These are phyloP conservation scores for Torulaspora indica DNA, from an alignment of 805 yeast genomes.

Conservation along the genomic window DNA sequence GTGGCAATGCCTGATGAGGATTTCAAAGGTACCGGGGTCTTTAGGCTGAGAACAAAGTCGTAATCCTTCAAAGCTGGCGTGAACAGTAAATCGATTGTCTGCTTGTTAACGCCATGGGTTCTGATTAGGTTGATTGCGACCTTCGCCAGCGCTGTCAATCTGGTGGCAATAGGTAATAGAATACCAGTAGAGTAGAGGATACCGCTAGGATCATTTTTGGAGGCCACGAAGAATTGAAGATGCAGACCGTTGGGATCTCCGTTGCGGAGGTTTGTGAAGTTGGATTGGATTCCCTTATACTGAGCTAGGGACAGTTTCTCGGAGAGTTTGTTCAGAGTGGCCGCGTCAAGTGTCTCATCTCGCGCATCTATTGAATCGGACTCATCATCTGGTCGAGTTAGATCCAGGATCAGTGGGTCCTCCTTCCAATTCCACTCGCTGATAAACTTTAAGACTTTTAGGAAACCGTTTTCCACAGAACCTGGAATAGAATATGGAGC, in stretches of 20 bases:
- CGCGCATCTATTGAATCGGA: constrained; percentile 34
- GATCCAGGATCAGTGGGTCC: constrained; percentile 74
- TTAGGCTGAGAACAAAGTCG: constrained; percentile 68
- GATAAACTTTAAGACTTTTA: constrained; percentile 64
- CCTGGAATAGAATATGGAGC: constrained; percentile 81
- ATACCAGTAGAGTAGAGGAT: constrained; percentile 67
- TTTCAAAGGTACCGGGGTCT: constrained; percentile 41
- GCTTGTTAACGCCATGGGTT: constrained; percentile 41
- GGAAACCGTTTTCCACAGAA: constrained; percentile 74
- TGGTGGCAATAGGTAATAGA: constrained; percentile 72
- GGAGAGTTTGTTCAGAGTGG: constrained; percentile 44
- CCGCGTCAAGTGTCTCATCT: constrained; percentile 32
- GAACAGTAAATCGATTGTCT: constrained; percentile 54
- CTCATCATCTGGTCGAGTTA: constrained; percentile 48
- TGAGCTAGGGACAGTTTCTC: constrained; percentile 60
- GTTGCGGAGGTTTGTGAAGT: constrained; percentile 64
- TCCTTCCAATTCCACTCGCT: constrained; percentile 94
- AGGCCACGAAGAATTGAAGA: constrained; percentile 76
- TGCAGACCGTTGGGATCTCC: constrained; percentile 78
- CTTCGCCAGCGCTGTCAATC: constrained; percentile 82
- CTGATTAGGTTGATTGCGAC: constrained; percentile 59
- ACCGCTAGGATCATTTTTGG: constrained; percentile 84
- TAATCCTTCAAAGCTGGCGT: constrained; percentile 81
- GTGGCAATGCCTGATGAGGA: constrained; percentile 54
- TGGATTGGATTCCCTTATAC: constrained; percentile 55